Percentiles rank a stretch among this genome's conserved stretches.
These are phyloP conservation scores for Pterula multifida DNA, from an alignment of 1,284 basidiomycete species.

Conservation along the genomic window DNA sequence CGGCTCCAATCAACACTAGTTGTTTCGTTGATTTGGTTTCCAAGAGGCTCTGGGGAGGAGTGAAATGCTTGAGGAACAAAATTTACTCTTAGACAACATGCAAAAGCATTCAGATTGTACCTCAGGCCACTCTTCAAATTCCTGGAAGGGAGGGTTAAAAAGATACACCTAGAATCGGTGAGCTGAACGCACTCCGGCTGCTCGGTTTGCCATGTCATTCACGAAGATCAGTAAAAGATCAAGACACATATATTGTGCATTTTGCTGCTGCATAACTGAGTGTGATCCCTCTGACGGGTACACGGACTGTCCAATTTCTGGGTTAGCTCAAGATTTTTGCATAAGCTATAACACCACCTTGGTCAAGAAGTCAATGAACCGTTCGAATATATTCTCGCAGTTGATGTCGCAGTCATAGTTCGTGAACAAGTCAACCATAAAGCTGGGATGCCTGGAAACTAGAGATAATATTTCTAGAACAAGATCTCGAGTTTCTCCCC, in stretches of 20 bases:
- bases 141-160: constrained; percentile 6
- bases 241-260: constrained; percentile 80
- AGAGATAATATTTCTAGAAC: constrained; percentile 83
- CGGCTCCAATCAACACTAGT: constrained; percentile 74
- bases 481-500: constrained; percentile 81
- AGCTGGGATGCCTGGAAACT: constrained; percentile 71
- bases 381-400: constrained; percentile 92
- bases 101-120: constrained; percentile 33
- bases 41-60: constrained; percentile 46
- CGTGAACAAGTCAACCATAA: constrained; percentile 91
- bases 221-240: constrained; percentile 85
- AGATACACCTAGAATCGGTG: constrained; percentile 3
- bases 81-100: not conserved
- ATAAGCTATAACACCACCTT: constrained; percentile 34
- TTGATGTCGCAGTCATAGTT: constrained; percentile 98
- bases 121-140: constrained; percentile 30
- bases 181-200: constrained; percentile 45
- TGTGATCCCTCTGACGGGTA: constrained; percentile 56
- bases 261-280: constrained; percentile 42
- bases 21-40: constrained; percentile 80
- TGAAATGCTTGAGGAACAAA: constrained; percentile 30
- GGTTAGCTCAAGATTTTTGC: not conserved
- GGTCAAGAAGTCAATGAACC: constrained; percentile 82
- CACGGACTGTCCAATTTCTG: constrained; percentile 43
- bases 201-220: constrained; percentile 77